phyloP scores from a whole-genome alignment of 345 rosid species.

The Eucalyptus marginata region DNA sequence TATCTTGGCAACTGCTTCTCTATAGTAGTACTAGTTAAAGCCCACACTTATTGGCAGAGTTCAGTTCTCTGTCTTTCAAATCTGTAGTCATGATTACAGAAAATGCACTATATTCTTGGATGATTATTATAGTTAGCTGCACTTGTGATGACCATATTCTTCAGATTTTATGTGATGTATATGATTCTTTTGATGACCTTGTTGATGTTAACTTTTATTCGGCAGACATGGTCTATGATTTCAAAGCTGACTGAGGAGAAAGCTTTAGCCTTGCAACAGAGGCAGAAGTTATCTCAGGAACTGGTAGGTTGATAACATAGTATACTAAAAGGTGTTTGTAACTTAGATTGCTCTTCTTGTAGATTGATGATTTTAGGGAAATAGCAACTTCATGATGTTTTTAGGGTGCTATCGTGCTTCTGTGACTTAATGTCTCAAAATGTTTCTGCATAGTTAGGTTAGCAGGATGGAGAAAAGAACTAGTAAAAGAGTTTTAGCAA shows the following conservation, averaged over 20 bases:
- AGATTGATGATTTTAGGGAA: neutral
- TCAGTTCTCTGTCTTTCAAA: neutral
- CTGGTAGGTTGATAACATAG: conserved; percentile 28
- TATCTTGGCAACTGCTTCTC: neutral
- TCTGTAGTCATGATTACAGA: neutral
- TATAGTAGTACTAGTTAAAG: neutral
- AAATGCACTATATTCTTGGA: neutral
- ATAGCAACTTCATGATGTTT: neutral
- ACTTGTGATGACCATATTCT: neutral
- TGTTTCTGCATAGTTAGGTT: neutral
- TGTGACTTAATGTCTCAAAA: neutral
- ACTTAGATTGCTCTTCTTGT: neutral
- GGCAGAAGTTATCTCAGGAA: conserved; percentile 48
- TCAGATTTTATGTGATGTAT: neutral
- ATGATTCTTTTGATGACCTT: neutral
- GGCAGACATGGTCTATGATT: conserved; percentile 65
- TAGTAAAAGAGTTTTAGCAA: neutral
- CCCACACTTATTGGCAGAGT: neutral
- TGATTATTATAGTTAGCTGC: neutral
- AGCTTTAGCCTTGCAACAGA: conserved; percentile 44
- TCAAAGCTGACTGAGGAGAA: conserved; percentile 75
- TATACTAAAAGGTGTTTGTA: neutral
- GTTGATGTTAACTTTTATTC: neutral
- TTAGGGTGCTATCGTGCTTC: neutral
- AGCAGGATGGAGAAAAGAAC: neutral